Conservation (phyloP, 2,329 filamentous ascomycete species). For the Nemania abortiva region DNA sequence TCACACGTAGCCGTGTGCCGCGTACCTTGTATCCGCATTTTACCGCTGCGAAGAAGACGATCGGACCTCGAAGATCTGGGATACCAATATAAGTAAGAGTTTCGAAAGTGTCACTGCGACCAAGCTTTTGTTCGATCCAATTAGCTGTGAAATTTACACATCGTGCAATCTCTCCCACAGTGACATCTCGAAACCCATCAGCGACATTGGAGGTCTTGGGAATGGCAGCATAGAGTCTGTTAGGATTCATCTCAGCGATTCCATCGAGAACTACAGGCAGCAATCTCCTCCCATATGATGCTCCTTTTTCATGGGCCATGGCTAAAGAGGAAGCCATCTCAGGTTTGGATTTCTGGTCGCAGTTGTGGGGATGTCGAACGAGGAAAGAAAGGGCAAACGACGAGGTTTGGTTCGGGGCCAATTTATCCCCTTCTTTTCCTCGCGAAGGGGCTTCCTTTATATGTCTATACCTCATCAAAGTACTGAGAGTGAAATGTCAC, state of each 20-base stretch:
- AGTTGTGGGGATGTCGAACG: too few species aligned
- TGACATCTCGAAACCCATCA: slow-evolving; percentile 43
- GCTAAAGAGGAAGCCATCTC: too few species aligned
- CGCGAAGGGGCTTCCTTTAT: too few species aligned
- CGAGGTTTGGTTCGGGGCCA: too few species aligned
- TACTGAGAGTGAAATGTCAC: too few species aligned
- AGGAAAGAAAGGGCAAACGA: too few species aligned
- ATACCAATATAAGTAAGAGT: slow-evolving; percentile 48
- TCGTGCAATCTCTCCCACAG: slow-evolving; percentile 40
- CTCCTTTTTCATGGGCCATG: too few species aligned
- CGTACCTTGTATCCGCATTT: slow-evolving; percentile 54
- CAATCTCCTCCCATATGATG: slow-evolving; percentile 38
- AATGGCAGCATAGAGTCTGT: slow-evolving; percentile 42
- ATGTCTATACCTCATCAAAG: too few species aligned
- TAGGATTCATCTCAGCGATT: slow-evolving; percentile 31
- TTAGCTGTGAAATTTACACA: slow-evolving; percentile 48
- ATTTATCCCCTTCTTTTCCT: too few species aligned
- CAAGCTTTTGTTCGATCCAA: slow-evolving; percentile 47
- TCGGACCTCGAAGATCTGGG: slow-evolving; percentile 51
- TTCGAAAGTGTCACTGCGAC: slow-evolving; percentile 44
- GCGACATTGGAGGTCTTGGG: slow-evolving; percentile 36
- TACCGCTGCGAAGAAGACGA: slow-evolving; percentile 52
- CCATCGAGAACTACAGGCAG: slow-evolving; percentile 39
- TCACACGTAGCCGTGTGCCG: not conserved
- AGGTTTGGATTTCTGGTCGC: too few species aligned